Evolutionary conservation across 2,329 filamentous ascomycete species (phyloP), one percentile per base, ranked within the genome.

Genomic region (Akanthomyces uredinophilus): DNA sequence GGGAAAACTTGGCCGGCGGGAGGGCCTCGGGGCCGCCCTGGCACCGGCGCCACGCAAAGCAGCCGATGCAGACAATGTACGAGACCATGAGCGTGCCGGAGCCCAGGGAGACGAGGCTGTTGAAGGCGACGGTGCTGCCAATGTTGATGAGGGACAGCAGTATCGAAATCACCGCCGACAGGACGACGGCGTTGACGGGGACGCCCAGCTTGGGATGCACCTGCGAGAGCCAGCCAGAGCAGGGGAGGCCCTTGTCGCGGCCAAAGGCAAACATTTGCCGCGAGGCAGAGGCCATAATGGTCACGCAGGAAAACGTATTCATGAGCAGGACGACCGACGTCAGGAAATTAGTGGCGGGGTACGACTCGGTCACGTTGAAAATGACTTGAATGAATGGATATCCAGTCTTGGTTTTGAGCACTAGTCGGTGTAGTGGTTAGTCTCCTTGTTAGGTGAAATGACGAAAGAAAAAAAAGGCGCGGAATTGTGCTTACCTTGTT

Each of bases 191-290:
- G 67, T 89, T 87, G 24, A 89, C 72, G 1, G 87, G 87, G 2
- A 88, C 80, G 1, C 81, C 80, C 1, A 88, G 78, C 24, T 70
- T 77, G 0, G 78, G 76, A 69, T 89, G 83, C 2, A 89, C 81
- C 57, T 76, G 78, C 37, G 84, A 79, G 63, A 88, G 86, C 66
- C 84, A 73, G 2, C 70, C 73, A 10, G 83, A 85, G 56, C 78
- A 78, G 0, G 27, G 71, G 71, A 89, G 78, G 18, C 86, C 87
- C n/a, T 72, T 68, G 64, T 76, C 74, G 16, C 74, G 69, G 3
- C 66, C 66, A 63, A 71, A 71, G 5, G 70, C 70, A 56, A 64
- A 70, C 1, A 70, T 63, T 61, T 70, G 67, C 2, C 69, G 65
- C 4, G 68, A 70, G 5, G 66, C 67, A 10, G 67, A 66, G 13